Percentiles rank a stretch among this genome's conserved stretches.
Conservation (phyloP, 2,329 filamentous ascomycete genomes). For the Tolypocladium pustulatum region DNA sequence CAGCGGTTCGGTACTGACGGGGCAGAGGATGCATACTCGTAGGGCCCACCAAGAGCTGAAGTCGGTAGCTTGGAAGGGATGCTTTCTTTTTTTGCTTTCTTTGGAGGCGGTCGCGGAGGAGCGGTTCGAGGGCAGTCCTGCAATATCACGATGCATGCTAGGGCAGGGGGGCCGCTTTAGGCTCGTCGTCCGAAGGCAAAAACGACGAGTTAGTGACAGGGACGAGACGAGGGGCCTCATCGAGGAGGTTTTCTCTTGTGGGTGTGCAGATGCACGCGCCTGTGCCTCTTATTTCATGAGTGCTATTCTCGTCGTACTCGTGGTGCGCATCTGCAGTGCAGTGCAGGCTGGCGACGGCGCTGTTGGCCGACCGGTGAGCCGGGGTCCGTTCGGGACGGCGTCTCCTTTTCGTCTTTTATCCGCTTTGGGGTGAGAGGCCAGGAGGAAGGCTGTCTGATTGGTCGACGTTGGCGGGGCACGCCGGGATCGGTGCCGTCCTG, state of each 20-base stretch:
- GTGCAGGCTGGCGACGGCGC: background rate
- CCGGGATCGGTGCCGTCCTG: background rate
- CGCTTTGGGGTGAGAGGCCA: slow-evolving; percentile 1
- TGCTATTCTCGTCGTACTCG: background rate
- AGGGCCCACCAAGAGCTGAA: background rate
- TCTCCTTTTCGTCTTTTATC: background rate
- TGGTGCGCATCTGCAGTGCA: background rate
- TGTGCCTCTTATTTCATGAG: background rate
- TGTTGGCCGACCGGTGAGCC: background rate
- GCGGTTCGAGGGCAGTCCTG: background rate
- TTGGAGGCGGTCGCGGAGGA: background rate
- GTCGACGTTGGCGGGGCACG: background rate
- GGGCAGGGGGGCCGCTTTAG: background rate
- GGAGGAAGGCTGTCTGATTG: background rate
- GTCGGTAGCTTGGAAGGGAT: background rate
- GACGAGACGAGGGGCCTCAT: background rate
- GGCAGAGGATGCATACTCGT: too few relatives aligned
- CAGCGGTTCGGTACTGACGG: background rate
- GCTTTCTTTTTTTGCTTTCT: background rate
- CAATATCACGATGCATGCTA: background rate
- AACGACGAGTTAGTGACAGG: background rate
- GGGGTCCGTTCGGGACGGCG: background rate
- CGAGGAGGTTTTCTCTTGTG: background rate
- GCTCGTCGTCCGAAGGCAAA: background rate
- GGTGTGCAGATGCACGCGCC: background rate